A percentile compares a stretch with the other conserved stretches of the same genome.
Evolutionary conservation across 768 basidiomycete genomes (phyloP).

Genomic region (Symmetrospora coprosmae): DNA sequence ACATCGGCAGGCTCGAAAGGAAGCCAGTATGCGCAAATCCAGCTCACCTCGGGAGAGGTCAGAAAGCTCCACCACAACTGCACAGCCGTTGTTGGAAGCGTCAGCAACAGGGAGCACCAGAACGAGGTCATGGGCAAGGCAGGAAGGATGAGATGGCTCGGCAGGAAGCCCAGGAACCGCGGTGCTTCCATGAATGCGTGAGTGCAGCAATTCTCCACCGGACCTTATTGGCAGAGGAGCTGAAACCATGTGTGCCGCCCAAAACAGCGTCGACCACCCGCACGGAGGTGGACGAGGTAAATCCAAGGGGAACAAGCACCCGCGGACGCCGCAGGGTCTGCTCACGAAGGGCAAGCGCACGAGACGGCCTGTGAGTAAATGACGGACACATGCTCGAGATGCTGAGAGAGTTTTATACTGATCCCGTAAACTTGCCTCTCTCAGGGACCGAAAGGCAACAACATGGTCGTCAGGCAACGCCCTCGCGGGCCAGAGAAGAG

Average conservation of each 20-base stretch:
- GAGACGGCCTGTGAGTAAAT: constrained; percentile 62
- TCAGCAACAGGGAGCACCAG: constrained; percentile 84
- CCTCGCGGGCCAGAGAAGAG: constrained; percentile 55
- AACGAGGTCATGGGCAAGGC: constrained; percentile 76
- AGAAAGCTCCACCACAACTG: constrained; percentile 63
- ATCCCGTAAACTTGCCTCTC: neutral
- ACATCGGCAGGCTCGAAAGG: constrained; percentile 42
- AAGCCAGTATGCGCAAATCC: constrained; percentile 63
- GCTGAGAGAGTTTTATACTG: neutral
- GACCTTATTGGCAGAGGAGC: too few relatives aligned
- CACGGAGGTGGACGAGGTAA: constrained; percentile 65
- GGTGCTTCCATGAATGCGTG: constrained; percentile 28
- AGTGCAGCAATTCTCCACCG: neutral
- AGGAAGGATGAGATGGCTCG: constrained; percentile 44
- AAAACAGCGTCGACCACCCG: constrained; percentile 53
- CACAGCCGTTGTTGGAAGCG: constrained; percentile 75
- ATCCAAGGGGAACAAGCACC: constrained; percentile 88
- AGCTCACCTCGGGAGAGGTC: constrained; percentile 82
- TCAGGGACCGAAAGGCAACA: constrained; percentile 52
- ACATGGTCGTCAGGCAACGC: constrained; percentile 71
- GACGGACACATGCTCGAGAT: neutral
- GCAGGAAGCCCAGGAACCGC: constrained; percentile 20
- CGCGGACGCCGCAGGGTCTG: constrained; percentile 38
- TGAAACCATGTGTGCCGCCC: too few relatives aligned
- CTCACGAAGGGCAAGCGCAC: constrained; percentile 76